A percentile compares a stretch with the other conserved stretches of the same genome.
Evolutionary conservation across 805 yeast genomes (phyloP).

Genomic region (Saccharomycopsis synnaedendra): DNA sequence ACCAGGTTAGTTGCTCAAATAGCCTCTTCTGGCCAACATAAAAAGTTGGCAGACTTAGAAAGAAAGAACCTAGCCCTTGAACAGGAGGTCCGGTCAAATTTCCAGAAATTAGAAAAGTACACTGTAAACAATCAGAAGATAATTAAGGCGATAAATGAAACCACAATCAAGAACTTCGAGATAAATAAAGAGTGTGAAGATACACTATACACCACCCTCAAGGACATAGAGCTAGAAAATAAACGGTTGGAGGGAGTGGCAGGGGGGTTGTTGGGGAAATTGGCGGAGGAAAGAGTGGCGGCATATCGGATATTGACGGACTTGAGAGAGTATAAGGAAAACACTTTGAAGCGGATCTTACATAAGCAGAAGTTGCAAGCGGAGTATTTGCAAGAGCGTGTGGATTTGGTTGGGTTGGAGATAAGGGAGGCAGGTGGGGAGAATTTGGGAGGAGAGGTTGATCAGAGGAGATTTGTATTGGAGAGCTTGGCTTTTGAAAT

Average conservation of each 20-base stretch:
- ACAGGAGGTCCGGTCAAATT: too few species aligned
- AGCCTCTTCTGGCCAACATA: too few species aligned
- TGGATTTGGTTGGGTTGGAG: neutral
- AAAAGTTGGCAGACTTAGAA: too few species aligned
- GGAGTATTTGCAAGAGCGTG: neutral
- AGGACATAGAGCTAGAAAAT: constrained; percentile 8
- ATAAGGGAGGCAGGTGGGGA: too few species aligned
- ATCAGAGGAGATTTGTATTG: too few species aligned
- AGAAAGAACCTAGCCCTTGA: too few species aligned
- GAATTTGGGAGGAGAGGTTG: too few species aligned
- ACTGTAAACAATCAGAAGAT: constrained; percentile 9
- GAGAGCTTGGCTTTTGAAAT: too few species aligned
- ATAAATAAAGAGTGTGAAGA: constrained; percentile 12
- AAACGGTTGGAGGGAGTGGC: neutral
- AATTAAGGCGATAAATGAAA: constrained; percentile 10
- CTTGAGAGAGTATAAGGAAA: constrained; percentile 4
- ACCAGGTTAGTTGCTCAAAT: neutral
- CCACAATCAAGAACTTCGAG: constrained; percentile 11
- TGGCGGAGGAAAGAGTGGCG: constrained; percentile 3
- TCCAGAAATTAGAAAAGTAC: constrained; percentile 3
- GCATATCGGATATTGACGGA: constrained; percentile 2
- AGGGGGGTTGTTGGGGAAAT: neutral
- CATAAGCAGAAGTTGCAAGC: constrained; percentile 1
- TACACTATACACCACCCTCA: neutral
- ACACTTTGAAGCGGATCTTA: neutral